A percentile compares a stretch with the other conserved stretches of the same genome.
Evolutionary conservation across 208 protist genomes (phyloP).

Genomic region (Strigomonas culicis): DNA sequence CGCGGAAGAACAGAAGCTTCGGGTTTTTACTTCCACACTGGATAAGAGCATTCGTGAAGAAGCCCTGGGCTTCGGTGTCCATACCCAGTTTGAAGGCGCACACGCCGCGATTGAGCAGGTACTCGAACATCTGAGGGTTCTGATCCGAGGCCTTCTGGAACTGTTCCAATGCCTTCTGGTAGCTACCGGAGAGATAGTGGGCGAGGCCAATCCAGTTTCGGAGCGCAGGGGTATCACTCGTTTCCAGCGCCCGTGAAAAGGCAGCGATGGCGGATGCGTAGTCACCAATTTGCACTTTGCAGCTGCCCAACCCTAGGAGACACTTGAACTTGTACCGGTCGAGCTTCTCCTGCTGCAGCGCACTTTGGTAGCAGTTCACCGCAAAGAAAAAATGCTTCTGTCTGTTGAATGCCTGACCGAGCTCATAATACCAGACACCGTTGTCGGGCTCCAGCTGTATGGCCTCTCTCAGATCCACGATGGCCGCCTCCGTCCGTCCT

Average conservation of each 20-base stretch:
- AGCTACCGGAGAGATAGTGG: slow-evolving; percentile 60
- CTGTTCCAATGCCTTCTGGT: slow-evolving; percentile 32
- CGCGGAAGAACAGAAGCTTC: slow-evolving; percentile 70
- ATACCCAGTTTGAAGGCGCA: slow-evolving; percentile 51
- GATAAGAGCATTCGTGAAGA: slow-evolving; percentile 66
- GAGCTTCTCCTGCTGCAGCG: slow-evolving; percentile 13
- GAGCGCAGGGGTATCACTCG: slow-evolving; percentile 49
- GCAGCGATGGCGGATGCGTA: slow-evolving; percentile 36
- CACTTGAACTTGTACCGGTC: slow-evolving; percentile 8
- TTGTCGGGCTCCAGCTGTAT: slow-evolving; percentile 80
- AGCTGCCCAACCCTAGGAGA: slow-evolving; percentile 21
- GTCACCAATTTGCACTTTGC: slow-evolving; percentile 33
- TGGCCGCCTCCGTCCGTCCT: slow-evolving; percentile 38
- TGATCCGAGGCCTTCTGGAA: slow-evolving; percentile 75
- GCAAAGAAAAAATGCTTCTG: slow-evolving; percentile 12
- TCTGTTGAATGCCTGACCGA: slow-evolving; percentile 49
- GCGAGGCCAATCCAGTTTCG: slow-evolving; percentile 78
- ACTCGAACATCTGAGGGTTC: slow-evolving; percentile 42
- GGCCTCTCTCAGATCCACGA: slow-evolving; percentile 66
- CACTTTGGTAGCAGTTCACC: slow-evolving; percentile 18
- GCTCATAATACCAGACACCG: slow-evolving; percentile 76
- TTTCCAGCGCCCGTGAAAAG: slow-evolving; percentile 50
- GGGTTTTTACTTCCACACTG: slow-evolving; percentile 33
- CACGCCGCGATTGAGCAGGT: slow-evolving; percentile 66
- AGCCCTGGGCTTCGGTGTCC: slow-evolving; percentile 50